Evolutionary conservation across 148 eudicot species (phyloP).

Genomic region (Arctostaphylos glauca): DNA sequence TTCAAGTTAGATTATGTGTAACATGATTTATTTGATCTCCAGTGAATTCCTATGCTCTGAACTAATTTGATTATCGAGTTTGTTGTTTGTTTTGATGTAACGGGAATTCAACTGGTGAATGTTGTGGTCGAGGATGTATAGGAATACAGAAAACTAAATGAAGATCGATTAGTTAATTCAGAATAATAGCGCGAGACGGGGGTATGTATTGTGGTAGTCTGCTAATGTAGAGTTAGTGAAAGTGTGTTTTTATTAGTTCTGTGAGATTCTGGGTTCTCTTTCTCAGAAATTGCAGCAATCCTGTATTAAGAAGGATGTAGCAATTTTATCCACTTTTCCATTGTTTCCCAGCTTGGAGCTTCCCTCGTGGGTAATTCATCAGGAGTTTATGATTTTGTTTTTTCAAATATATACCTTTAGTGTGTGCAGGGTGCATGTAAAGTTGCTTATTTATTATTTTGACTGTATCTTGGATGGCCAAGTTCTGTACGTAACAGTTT

Average conservation of each 20-base stretch:
- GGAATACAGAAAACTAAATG: background rate
- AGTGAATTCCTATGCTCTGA: background rate
- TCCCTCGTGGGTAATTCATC: background rate
- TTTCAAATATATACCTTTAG: background rate
- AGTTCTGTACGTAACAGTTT: background rate
- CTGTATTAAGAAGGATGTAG: background rate
- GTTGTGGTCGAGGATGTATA: background rate
- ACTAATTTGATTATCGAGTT: background rate
- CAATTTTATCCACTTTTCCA: background rate
- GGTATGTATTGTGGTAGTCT: background rate
- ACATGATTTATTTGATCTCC: background rate
- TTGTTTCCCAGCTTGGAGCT: background rate
- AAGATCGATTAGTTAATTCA: background rate
- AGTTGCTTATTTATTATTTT: background rate
- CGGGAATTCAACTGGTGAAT: background rate
- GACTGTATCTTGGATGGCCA: conserved; percentile 6
- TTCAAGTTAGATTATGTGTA: background rate
- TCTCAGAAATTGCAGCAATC: background rate
- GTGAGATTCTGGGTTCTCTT: background rate
- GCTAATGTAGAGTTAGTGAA: background rate
- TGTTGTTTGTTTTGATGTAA: background rate
- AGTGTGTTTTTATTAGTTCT: background rate
- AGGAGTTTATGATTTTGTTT: background rate
- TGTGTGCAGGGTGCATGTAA: background rate
- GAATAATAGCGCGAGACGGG: background rate